These are phyloP conservation scores for Picochlorum sp. DNA, from an alignment of 139 green algal genomes.

Conservation along the genomic window DNA sequence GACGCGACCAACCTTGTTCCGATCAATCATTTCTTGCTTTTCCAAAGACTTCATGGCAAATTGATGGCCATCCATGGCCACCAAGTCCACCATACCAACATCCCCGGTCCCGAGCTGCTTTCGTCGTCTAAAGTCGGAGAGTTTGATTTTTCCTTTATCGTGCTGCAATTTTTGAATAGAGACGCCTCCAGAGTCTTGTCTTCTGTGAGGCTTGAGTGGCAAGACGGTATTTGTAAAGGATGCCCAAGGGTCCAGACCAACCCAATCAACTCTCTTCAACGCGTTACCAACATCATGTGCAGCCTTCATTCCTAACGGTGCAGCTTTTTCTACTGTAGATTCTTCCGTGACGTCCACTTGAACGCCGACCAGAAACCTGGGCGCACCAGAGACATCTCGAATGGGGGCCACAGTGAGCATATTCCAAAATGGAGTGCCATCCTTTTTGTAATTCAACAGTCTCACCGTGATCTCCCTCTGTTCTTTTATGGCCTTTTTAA, in stretches of 20 bases:
- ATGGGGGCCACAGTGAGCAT: slow-evolving; percentile 95
- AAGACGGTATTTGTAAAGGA: slow-evolving; percentile 34
- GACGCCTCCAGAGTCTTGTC: slow-evolving; percentile 13
- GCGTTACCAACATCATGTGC: slow-evolving; percentile 38
- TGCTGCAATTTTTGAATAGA: slow-evolving; percentile 27
- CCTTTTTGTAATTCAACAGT: slow-evolving; percentile 92
- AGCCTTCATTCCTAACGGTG: slow-evolving; percentile 14
- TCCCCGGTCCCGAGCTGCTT: slow-evolving; percentile 85
- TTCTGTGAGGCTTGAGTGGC: slow-evolving; percentile 42
- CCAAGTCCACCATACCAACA: slow-evolving; percentile 88
- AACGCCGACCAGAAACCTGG: slow-evolving; percentile 89
- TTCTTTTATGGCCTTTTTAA: slow-evolving; percentile 65
- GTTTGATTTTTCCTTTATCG: slow-evolving; percentile 56
- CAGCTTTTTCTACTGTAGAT: slow-evolving; percentile 30
- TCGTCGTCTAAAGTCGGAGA: slow-evolving; percentile 78
- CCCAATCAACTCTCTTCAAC: slow-evolving; percentile 41
- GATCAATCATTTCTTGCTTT: slow-evolving; percentile 95
- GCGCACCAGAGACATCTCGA: slow-evolving; percentile 60
- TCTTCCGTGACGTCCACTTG: slow-evolving; percentile 63
- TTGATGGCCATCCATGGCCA: slow-evolving; percentile 52
- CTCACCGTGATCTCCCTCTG: slow-evolving; percentile 74
- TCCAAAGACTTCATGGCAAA: slow-evolving; percentile 93
- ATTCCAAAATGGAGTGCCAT: slow-evolving; percentile 90
- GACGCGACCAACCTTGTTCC: slow-evolving; percentile 61
- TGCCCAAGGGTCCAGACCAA: slow-evolving; percentile 54